Base-by-base conservation (phyloP, 352 stramenopile species). In the Globisporangium barbulae region DNA sequence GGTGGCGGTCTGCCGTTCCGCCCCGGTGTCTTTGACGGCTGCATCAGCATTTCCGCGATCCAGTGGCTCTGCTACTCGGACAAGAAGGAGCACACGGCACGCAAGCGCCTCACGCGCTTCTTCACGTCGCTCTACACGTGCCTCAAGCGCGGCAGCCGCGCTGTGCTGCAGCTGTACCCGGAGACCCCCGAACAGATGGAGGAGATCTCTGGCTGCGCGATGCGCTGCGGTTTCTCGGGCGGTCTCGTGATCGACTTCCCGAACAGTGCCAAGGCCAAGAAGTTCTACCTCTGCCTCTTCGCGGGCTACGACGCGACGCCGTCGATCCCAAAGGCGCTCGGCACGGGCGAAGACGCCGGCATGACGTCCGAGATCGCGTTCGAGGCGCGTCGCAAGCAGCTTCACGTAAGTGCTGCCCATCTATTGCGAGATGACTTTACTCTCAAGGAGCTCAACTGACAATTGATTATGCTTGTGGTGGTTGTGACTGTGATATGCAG, bases 41-140 rank as follows among this genome's bases (percentile, higher is more conserved):
- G 91, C 70, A 99, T 99, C 77, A 99, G 96, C 66, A 99, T 99
- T 66, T 99, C 97, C 15, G 98, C 98, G n/a, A 74, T 99, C 30
- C 98, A 99, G 80, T 99, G 98, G 98, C 88, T 99, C 22, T 99
- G 98, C 74, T 99, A 99, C 79, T 98, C 96, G 63, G 98, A 99
- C 76, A 97, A 96, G 61, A 98, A 97, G 61, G 85, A 97, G 56
- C 97, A 99, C 76, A 97, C 87, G 44, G 84, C 87, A 42, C 79
- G 97, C 61, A 93, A 94, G 68, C 92, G 97, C 33, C 81, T 99
- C 19, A 97, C 89, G 55, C 89, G 96, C 28, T 99, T 99, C 78
- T 99, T 99, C 78, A 97, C 91, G 45, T 97, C 90, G 53, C 81
- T 97, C 0, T 97, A 94, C 72, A 94, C 82, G 64, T 91, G 83